Conservation (phyloP, 2,329 filamentous ascomycete species). For the Microdochium nivale region DNA sequence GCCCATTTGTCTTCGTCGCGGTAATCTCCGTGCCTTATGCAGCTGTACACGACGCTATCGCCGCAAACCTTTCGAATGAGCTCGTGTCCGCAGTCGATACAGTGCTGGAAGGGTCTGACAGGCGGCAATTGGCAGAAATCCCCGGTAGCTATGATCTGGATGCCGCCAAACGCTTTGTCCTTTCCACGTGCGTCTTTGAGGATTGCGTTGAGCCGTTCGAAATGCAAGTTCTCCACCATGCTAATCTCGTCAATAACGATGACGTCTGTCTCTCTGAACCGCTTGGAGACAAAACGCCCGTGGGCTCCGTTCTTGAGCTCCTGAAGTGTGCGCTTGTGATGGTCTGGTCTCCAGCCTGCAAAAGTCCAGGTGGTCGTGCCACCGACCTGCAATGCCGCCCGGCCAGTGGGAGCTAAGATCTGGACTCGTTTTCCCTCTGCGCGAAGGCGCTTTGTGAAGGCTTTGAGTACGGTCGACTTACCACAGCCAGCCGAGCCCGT, state of each 20-base stretch:
- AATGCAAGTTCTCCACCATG: slow-evolving; percentile 50
- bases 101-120: slow-evolving; percentile 45
- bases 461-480: slow-evolving; percentile 46
- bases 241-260: slow-evolving; percentile 59
- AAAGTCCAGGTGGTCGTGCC: slow-evolving; percentile 50
- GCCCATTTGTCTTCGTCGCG: slow-evolving; percentile 49
- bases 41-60: slow-evolving; percentile 17
- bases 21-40: slow-evolving; percentile 25
- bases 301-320: slow-evolving; percentile 20
- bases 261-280: slow-evolving; percentile 37
- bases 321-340: slow-evolving; percentile 30
- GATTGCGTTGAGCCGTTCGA: slow-evolving; percentile 40
- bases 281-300: slow-evolving; percentile 20
- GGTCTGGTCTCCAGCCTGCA: slow-evolving; percentile 43
- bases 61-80: slow-evolving; percentile 10
- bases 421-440: slow-evolving; percentile 27
- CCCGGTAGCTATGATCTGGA: slow-evolving; percentile 47
- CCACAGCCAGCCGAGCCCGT: slow-evolving; percentile 55
- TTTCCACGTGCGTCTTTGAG: slow-evolving; percentile 27
- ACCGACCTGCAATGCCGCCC: slow-evolving; percentile 46
- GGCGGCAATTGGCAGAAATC: slow-evolving; percentile 55
- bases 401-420: slow-evolving; percentile 51
- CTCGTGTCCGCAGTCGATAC: slow-evolving; percentile 36
- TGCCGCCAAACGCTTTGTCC: slow-evolving; percentile 29
- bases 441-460: slow-evolving; percentile 31